These are phyloP conservation scores for Artemisia annua DNA, from an alignment of 129 eudicot genomes.

Conservation along the genomic window DNA sequence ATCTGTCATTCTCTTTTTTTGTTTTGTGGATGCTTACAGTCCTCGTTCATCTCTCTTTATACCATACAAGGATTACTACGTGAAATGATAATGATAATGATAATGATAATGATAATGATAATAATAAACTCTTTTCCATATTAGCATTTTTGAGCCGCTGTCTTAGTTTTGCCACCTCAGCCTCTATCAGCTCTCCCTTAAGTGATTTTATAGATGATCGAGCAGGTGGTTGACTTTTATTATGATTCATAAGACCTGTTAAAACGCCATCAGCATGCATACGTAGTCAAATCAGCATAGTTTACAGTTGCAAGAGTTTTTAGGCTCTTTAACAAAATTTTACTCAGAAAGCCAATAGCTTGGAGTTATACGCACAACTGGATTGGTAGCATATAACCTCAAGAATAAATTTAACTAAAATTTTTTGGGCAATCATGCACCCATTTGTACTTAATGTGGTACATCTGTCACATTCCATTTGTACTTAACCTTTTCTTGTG, in stretches of 20 bases:
- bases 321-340: too few relatives aligned
- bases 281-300: neutral
- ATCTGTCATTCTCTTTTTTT: neutral
- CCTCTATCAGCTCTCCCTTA: constrained; percentile 49
- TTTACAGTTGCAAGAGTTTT: neutral
- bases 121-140: constrained; percentile 64
- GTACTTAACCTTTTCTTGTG: too few relatives aligned
- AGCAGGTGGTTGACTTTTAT: constrained; percentile 4
- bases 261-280: too few relatives aligned
- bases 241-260: neutral
- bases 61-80: neutral
- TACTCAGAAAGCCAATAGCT: too few relatives aligned
- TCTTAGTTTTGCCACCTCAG: constrained; percentile 61
- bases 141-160: constrained; percentile 55
- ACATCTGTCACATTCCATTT: too few relatives aligned
- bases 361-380: neutral
- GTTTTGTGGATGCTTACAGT: constrained; percentile 1
- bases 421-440: too few relatives aligned
- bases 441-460: too few relatives aligned
- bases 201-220: neutral
- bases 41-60: neutral
- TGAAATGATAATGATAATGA: too few relatives aligned
- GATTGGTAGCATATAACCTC: too few relatives aligned
- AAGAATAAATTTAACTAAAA: too few relatives aligned
- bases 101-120: too few relatives aligned